These are phyloP conservation scores for Botrytis fabae DNA, from an alignment of 2,329 filamentous ascomycete species.

Conservation along the genomic window DNA sequence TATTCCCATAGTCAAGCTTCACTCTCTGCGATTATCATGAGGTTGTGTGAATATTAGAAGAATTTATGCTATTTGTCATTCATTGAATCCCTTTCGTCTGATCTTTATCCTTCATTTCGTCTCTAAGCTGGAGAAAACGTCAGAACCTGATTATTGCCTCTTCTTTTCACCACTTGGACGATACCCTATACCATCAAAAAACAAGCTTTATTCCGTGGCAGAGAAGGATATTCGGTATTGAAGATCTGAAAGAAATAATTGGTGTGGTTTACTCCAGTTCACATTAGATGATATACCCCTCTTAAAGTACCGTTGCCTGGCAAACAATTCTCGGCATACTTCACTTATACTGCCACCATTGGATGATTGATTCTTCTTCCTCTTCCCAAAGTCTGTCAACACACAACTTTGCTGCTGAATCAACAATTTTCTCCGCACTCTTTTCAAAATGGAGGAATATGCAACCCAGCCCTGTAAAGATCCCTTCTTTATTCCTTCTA, in stretches of 20 bases:
- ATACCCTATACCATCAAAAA: background rate
- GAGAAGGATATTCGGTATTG: background rate
- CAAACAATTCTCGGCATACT: background rate
- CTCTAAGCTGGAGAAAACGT: background rate
- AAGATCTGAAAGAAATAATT: constrained; percentile 1
- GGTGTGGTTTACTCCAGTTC: background rate
- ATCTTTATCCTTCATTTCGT: constrained; percentile 9
- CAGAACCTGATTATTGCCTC: constrained; percentile 3
- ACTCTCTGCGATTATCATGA: background rate
- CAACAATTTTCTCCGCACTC: constrained; percentile 22
- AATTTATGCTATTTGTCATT: constrained; percentile 2
- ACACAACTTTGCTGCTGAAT: constrained; percentile 21
- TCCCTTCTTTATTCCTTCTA: constrained; percentile 11
- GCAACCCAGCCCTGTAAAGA: constrained; percentile 39
- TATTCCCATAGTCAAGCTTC: constrained; percentile 7
- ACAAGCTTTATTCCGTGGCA: background rate
- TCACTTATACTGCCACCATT: constrained; percentile 15
- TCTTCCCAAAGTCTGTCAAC: constrained; percentile 21
- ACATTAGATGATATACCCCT: background rate
- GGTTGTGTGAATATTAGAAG: background rate
- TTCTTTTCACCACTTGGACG: background rate
- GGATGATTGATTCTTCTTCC: constrained; percentile 17
- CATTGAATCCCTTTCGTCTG: background rate
- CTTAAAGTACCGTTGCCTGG: constrained; percentile 26
- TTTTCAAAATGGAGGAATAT: constrained; percentile 36